phyloP scores from a whole-genome alignment of 2,329 filamentous ascomycete genomes.

The Sporothrix luriei region DNA sequence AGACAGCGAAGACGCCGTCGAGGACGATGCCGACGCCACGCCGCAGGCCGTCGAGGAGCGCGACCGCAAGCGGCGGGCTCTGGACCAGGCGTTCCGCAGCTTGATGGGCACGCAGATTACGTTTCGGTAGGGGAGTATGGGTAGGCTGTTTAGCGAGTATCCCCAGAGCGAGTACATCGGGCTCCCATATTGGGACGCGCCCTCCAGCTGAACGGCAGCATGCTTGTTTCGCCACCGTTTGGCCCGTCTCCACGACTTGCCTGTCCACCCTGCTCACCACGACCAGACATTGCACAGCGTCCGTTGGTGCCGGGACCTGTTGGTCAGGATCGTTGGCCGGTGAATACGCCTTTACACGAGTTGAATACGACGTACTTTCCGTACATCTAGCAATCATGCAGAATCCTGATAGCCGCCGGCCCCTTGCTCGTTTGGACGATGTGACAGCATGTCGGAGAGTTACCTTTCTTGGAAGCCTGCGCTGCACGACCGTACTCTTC shows the following conservation, averaged over 20 bases:
- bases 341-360: not conserved
- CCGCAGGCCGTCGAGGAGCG: slow-evolving; percentile 52
- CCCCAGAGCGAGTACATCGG: no score
- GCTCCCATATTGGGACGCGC: no score
- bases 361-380: not conserved
- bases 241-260: not conserved
- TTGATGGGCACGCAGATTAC: slow-evolving; percentile 73
- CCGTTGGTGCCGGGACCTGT: not conserved
- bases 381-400: not conserved
- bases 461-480: not conserved
- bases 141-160: no score
- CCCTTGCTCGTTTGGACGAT: not conserved
- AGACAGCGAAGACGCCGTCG: slow-evolving; percentile 52
- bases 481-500: not conserved
- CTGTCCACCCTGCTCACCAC: no score
- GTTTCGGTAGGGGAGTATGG: slow-evolving; percentile 46
- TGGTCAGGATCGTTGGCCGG: not conserved
- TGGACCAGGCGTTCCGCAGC: slow-evolving; percentile 78
- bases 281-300: not conserved
- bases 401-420: not conserved
- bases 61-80: slow-evolving; percentile 72
- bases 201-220: not conserved
- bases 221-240: slow-evolving; percentile 1
- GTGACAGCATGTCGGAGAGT: no score
- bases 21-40: slow-evolving; percentile 47